These are phyloP conservation scores for Saposhnikovia divaricata DNA, from an alignment of 129 eudicot genomes.

Conservation along the genomic window DNA sequence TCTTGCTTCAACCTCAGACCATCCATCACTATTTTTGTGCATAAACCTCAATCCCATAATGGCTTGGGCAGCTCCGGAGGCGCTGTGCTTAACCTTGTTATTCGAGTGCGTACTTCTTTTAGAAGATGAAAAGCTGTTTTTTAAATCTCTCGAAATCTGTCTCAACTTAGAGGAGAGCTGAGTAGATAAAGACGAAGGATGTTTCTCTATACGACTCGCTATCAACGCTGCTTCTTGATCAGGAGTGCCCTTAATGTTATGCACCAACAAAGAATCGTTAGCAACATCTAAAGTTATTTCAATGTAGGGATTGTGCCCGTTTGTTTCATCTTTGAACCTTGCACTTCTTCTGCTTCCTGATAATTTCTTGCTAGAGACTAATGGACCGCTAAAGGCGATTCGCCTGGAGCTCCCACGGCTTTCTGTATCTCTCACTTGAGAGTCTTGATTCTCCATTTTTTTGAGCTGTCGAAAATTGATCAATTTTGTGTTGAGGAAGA, in stretches of 20 bases:
- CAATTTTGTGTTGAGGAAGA: not conserved
- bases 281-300: constrained; percentile 28
- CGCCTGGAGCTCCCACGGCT: constrained; percentile 4
- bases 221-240: constrained; percentile 23
- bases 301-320: constrained; percentile 12
- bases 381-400: constrained; percentile 12
- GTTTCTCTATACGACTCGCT: constrained; percentile 19
- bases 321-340: constrained; percentile 13
- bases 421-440: not conserved
- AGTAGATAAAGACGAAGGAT: constrained; percentile 5
- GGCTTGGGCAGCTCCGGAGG: constrained; percentile 21
- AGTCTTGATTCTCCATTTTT: constrained; percentile 17
- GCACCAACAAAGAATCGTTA: constrained; percentile 18
- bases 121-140: constrained; percentile 12
- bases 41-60: constrained; percentile 19
- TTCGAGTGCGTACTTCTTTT: not conserved
- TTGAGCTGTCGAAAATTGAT: not conserved
- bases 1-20: constrained; percentile 20
- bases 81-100: constrained; percentile 10
- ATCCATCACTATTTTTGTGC: constrained; percentile 17
- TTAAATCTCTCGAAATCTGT: constrained; percentile 25
- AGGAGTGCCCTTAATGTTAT: constrained; percentile 15
- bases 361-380: constrained; percentile 3
- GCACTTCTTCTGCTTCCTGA: constrained; percentile 5
- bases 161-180: constrained; percentile 21